Percentiles rank a stretch among this genome's conserved stretches.
Evolutionary conservation across 2,329 filamentous ascomycete genomes (phyloP).

Genomic region (Ophiostoma piceae): DNA sequence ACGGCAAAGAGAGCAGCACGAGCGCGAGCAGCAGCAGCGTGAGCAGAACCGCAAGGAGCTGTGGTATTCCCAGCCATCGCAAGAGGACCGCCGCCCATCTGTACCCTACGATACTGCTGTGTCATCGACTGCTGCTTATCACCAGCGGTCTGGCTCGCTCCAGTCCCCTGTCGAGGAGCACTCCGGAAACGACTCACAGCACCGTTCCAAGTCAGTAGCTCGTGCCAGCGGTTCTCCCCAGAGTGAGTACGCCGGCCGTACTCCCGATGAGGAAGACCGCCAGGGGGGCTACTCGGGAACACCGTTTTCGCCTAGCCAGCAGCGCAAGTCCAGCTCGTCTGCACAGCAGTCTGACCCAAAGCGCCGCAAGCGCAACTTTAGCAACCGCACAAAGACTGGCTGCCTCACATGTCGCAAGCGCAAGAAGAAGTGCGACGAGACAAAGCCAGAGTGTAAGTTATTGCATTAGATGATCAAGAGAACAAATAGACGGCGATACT

Average conservation of each 20-base stretch:
- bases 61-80: constrained; percentile 46
- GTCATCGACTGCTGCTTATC: constrained; percentile 31
- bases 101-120: constrained; percentile 45
- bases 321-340: constrained; percentile 42
- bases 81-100: constrained; percentile 44
- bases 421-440: constrained; percentile 98
- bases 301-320: constrained; percentile 43
- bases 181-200: constrained; percentile 38
- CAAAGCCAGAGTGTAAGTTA: constrained; percentile 79
- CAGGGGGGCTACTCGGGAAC: constrained; percentile 36
- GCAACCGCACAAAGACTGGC: constrained; percentile 91
- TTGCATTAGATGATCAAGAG: not conserved
- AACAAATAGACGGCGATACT: constrained; percentile 7
- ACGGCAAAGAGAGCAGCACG: constrained; percentile 20
- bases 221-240: constrained; percentile 41
- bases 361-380: constrained; percentile 76
- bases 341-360: constrained; percentile 57
- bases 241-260: constrained; percentile 49
- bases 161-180: constrained; percentile 46
- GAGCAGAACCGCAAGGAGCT: constrained; percentile 40
- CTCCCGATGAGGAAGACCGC: constrained; percentile 50
- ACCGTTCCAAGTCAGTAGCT: constrained; percentile 16
- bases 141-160: constrained; percentile 41
- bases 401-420: constrained; percentile 86
- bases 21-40: constrained; percentile 26